A percentile compares a stretch with the other conserved stretches of the same genome.
phyloP scores from a whole-genome alignment of 768 basidiomycete genomes.

The Crassisporium funariophilum region DNA sequence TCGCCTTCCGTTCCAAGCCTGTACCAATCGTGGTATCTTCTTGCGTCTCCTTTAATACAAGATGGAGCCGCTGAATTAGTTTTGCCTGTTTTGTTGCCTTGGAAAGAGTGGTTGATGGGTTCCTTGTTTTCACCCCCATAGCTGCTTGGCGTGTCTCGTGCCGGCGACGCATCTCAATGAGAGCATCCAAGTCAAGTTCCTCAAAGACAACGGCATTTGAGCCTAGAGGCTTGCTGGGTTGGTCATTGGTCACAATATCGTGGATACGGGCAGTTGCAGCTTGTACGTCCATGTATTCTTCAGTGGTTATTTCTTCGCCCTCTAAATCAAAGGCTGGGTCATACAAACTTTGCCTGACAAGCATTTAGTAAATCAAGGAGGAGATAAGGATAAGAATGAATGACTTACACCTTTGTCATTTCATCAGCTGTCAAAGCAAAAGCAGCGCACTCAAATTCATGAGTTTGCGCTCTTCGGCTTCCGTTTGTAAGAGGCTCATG shows the following conservation, averaged over 20 bases:
- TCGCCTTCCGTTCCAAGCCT: not conserved
- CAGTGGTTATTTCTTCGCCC: not conserved
- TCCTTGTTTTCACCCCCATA: conserved; percentile 8
- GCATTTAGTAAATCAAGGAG: not conserved
- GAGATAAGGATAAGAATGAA: not conserved
- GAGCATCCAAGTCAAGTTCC: conserved; percentile 12
- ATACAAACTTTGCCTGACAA: not conserved
- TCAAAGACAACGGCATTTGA: conserved; percentile 2
- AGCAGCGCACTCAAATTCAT: not conserved
- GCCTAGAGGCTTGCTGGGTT: conserved; percentile 1
- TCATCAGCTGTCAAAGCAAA: not conserved
- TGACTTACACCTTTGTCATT: not conserved
- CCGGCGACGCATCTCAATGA: conserved; percentile 11
- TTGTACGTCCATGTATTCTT: not conserved
- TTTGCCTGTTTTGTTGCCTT: conserved; percentile 3
- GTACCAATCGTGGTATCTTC: conserved; percentile 9
- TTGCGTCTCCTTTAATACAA: conserved; percentile 13
- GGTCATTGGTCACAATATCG: not conserved
- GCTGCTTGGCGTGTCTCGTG: conserved; percentile 18
- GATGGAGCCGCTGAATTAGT: conserved; percentile 15
- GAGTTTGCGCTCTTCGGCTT: not conserved
- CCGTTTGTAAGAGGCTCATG: not conserved
- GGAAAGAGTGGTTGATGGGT: not conserved
- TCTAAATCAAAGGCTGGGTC: not conserved
- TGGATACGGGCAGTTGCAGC: not conserved